phyloP scores from a whole-genome alignment of 2,329 filamentous ascomycete species.

The Cytospora mali region DNA sequence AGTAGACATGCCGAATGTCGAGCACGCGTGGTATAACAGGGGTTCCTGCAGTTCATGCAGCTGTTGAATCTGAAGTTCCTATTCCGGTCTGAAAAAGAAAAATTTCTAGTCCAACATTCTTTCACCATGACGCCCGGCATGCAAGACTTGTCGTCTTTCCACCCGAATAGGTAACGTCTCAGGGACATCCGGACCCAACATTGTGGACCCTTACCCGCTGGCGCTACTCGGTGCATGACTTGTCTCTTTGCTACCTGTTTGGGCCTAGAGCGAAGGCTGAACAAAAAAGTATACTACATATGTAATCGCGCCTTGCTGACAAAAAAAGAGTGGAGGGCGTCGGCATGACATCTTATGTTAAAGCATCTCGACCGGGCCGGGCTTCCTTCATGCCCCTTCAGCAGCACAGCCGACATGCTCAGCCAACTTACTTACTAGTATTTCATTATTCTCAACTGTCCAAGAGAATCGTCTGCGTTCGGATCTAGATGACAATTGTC shows the following conservation, averaged over 20 bases:
- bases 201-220: conserved; percentile 9
- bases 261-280: conserved; percentile 21
- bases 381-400: background rate
- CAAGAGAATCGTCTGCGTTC: background rate
- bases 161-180: conserved; percentile 12
- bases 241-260: conserved; percentile 34
- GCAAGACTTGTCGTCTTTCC: conserved; percentile 20
- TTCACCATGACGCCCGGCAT: conserved; percentile 4
- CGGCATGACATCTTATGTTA: conserved; percentile 4
- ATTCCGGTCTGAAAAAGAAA: background rate
- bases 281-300: too few species aligned
- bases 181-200: background rate
- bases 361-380: background rate
- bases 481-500: too few species aligned
- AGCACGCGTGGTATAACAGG: background rate
- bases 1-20: background rate
- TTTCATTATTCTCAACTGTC: background rate
- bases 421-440: background rate
- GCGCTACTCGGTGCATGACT: conserved; percentile 28
- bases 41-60: background rate
- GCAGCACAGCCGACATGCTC: too few species aligned
- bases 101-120: background rate
- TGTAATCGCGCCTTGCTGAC: conserved; percentile 11
- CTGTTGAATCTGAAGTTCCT: background rate
- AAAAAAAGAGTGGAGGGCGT: conserved; percentile 9